Evolutionary conservation across 1,284 basidiomycete species (phyloP), one percentile per base, ranked within the genome.

Genomic region (Trametes versicolor): DNA sequence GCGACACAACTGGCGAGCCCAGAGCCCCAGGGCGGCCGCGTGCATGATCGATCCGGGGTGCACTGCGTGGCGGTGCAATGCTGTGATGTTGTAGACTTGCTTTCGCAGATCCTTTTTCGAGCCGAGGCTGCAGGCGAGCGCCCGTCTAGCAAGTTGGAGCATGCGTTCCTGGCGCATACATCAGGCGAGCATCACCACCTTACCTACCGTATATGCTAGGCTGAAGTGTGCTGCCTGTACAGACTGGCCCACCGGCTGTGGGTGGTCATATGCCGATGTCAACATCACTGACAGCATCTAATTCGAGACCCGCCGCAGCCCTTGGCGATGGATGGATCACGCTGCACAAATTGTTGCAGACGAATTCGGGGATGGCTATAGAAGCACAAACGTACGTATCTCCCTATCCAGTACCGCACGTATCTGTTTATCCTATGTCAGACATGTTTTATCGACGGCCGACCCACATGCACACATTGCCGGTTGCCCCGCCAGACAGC

Each of bases 41-140:
- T 41, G 6, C 25, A 27, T 25, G 23, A 23, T 7, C 45, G 21
- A 15, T 19, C 39, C 10, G 39, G 19, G 39, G 12, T 27, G 45
- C 50, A 51, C 50, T 25, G 50, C 50, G 50, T 51, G 50, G 50
- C 50, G n/a, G 50, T 51, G 50, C 50, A 51, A 32, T 9, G 29
- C 29, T 19, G 50, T 51, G 29, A 51, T 51, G 50, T 9, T 34
- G 5, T n/a, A 7, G 17, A 17, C 29, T 50, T 32, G 29, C 29
- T 8, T 34, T 10, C 9, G 29, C 29, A 15, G 27, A 51, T 32
- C 50, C 19, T 36, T 25, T 34, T 49, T 29, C 12, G 15, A 49
- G 48, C 27, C 23, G 25, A 49, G 25, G 13, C 8, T 49, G n/a
- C 29, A 36, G 29, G 4, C 32, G 50, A 32, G 29, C 29, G 48